Conservation (phyloP, 148 eudicot species). For the Vaccinium macrocarpon region DNA sequence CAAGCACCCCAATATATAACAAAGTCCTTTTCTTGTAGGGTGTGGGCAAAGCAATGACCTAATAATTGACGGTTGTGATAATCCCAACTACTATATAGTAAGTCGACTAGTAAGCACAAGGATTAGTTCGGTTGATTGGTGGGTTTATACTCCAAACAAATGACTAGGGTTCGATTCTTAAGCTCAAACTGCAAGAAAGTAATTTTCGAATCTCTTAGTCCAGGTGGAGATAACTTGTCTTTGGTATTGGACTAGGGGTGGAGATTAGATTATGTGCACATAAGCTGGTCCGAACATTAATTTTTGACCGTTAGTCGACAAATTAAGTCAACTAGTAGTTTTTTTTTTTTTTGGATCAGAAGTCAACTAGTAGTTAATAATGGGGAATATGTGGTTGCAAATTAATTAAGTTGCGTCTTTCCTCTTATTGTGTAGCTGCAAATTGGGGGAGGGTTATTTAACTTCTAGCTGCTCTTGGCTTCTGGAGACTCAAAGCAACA, state of each 20-base stretch:
- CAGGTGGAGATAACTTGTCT: too few relatives aligned
- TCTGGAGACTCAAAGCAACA: background rate
- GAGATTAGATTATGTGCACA: too few relatives aligned
- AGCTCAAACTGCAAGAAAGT: too few relatives aligned
- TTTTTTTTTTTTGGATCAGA: too few relatives aligned
- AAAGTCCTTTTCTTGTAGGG: background rate
- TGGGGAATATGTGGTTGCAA: background rate
- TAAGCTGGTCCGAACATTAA: too few relatives aligned
- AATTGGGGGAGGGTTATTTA: background rate
- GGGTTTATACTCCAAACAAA: too few relatives aligned
- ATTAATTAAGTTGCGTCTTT: background rate
- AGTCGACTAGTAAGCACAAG: background rate
- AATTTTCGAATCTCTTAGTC: too few relatives aligned
- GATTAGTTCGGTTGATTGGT: too few relatives aligned
- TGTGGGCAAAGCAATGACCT: background rate
- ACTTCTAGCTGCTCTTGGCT: background rate
- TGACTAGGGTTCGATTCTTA: too few relatives aligned
- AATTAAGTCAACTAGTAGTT: background rate
- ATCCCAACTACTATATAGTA: background rate
- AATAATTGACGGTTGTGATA: background rate
- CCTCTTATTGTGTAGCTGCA: background rate
- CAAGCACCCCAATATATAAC: background rate
- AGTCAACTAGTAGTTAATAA: background rate
- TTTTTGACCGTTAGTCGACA: too few relatives aligned
- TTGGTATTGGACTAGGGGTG: too few relatives aligned